Percentiles rank a stretch among this genome's conserved stretches.
Evolutionary conservation across 768 basidiomycete species (phyloP).

Genomic region (Serendipita indica): DNA sequence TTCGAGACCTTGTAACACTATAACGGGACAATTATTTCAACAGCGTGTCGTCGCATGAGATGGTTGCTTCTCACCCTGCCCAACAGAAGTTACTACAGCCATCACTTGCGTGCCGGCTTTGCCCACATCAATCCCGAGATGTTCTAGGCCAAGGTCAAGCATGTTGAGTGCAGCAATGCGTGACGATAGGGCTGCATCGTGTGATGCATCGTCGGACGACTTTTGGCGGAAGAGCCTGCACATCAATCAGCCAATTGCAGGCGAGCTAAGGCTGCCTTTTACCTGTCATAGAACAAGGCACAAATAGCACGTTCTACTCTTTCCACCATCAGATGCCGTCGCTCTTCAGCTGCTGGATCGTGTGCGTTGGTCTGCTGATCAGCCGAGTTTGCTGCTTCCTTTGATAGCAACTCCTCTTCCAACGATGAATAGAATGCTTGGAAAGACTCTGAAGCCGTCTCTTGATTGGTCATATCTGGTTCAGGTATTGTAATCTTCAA

Average conservation of each 20-base stretch:
- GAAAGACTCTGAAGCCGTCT: conserved; percentile 32
- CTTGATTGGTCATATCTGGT: conserved; percentile 21
- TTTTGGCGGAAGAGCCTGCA: conserved; percentile 63
- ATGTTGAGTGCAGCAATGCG: conserved; percentile 85
- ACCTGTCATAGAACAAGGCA: conserved; percentile 74
- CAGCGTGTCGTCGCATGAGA: conserved; percentile 16
- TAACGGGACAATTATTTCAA: background rate
- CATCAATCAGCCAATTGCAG: background rate
- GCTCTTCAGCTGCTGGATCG: conserved; percentile 21
- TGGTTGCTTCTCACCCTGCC: conserved; percentile 43
- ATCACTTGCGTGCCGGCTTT: conserved; percentile 31
- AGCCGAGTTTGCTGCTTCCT: conserved; percentile 17
- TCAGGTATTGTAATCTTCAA: conserved; percentile 11
- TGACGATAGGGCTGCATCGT: conserved; percentile 80
- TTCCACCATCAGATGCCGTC: conserved; percentile 49
- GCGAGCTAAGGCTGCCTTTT: conserved; percentile 14
- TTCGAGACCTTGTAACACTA: conserved; percentile 42
- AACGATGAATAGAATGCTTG: conserved; percentile 58
- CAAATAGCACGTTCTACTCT: conserved; percentile 59
- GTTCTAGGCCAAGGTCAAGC: conserved; percentile 74
- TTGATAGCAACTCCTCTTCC: conserved; percentile 44
- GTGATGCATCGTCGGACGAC: conserved; percentile 60
- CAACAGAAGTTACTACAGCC: conserved; percentile 54
- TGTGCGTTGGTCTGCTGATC: conserved; percentile 23
- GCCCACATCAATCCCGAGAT: conserved; percentile 75